A percentile compares a stretch with the other conserved stretches of the same genome.
phyloP scores from a whole-genome alignment of 148 eudicot genomes.

The Camellia japonica region DNA sequence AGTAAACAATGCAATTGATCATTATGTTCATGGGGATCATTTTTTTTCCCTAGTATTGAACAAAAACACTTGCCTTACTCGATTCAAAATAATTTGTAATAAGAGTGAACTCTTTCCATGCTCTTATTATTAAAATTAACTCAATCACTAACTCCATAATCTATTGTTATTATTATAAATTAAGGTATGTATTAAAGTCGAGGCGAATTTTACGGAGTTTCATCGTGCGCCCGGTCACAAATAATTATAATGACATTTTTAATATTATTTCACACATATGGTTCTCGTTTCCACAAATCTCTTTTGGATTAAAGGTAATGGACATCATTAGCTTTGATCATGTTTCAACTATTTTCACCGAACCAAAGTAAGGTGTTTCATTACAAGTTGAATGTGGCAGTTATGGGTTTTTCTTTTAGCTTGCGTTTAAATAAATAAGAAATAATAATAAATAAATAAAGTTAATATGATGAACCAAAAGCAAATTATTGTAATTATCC shows the following conservation, averaged over 20 bases:
- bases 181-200: not conserved
- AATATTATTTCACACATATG: not conserved
- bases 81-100: too few species aligned
- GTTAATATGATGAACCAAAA: constrained; percentile 16
- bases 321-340: constrained; percentile 18
- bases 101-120: too few species aligned
- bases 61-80: not conserved
- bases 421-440: too few species aligned
- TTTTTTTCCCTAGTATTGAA: not conserved
- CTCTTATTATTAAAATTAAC: not conserved
- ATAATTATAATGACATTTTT: not conserved
- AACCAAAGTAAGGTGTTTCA: constrained; percentile 8
- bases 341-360: constrained; percentile 14
- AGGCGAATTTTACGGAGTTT: constrained; percentile 16
- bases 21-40: not conserved
- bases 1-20: not conserved
- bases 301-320: not conserved
- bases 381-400: not conserved
- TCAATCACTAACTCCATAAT: not conserved
- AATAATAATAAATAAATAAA: not conserved
- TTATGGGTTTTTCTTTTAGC: not conserved
- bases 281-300: constrained; percentile 13
- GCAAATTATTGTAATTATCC: not conserved
- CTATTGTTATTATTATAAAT: not conserved
- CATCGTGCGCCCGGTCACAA: constrained; percentile 18